phyloP scores from a whole-genome alignment of 495 filamentous ascomycete genomes.

The Apodospora peruviana region DNA sequence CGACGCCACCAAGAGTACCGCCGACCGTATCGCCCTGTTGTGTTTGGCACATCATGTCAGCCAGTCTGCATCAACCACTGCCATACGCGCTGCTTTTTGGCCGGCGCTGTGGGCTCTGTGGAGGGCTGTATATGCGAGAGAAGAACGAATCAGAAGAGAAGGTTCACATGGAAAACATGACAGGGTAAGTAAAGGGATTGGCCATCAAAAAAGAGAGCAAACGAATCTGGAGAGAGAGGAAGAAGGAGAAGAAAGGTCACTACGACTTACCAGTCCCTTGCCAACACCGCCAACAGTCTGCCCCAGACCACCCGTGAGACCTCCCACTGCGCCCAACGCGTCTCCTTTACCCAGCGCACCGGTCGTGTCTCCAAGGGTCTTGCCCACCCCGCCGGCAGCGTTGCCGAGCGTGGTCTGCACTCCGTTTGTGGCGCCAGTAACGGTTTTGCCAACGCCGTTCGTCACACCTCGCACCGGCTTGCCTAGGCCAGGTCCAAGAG shows the following conservation, averaged over 20 bases:
- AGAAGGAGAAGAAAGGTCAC: not conserved
- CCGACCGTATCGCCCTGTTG: slow-evolving; percentile 21
- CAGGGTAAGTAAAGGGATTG: too few relatives aligned
- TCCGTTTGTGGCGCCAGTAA: slow-evolving; percentile 9
- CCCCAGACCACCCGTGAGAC: slow-evolving; percentile 16
- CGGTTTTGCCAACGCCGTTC: slow-evolving; percentile 7
- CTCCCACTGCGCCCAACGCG: slow-evolving; percentile 17
- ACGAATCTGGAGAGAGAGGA: not conserved
- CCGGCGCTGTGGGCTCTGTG: not conserved
- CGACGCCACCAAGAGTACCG: slow-evolving; percentile 19
- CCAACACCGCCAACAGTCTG: slow-evolving; percentile 21
- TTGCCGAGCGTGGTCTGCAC: slow-evolving; percentile 10
- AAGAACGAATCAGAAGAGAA: not conserved
- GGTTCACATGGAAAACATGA: too few relatives aligned
- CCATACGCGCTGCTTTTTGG: slow-evolving; percentile 4
- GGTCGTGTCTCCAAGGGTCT: slow-evolving; percentile 18
- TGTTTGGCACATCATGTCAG: not conserved
- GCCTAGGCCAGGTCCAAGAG: not conserved
- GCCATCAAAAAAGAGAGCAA: not conserved
- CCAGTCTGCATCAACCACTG: slow-evolving; percentile 9
- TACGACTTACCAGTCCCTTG: slow-evolving; percentile 13
- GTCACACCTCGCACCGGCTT: slow-evolving; percentile 1
- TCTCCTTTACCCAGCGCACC: slow-evolving; percentile 18
- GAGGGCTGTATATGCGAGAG: not conserved
- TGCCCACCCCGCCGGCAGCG: slow-evolving; percentile 2